Percentiles rank a stretch among this genome's conserved stretches.
These are phyloP conservation scores for Paramyrothecium roridum DNA, from an alignment of 2,329 filamentous ascomycete species.

Conservation along the genomic window DNA sequence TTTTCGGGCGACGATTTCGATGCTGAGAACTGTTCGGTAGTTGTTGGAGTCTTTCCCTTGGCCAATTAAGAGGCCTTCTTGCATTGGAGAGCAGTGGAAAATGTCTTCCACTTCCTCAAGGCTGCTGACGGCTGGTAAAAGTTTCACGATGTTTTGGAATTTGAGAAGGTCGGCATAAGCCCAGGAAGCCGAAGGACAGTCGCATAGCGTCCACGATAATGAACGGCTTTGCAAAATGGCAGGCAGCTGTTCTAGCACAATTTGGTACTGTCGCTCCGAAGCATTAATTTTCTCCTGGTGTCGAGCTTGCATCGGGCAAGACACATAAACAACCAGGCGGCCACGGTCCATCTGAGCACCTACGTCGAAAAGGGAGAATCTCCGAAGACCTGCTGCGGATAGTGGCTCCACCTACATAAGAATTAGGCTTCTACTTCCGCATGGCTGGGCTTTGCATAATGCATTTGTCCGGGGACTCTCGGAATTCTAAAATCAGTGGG, in stretches of 20 bases:
- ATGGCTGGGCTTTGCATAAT: too few species aligned
- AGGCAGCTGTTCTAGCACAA: not conserved
- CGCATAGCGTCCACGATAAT: conserved; percentile 14
- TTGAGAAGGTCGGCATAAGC: not conserved
- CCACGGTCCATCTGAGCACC: not conserved
- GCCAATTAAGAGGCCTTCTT: conserved; percentile 8
- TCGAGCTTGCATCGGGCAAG: not conserved
- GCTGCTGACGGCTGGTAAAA: not conserved
- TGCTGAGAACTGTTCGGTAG: not conserved
- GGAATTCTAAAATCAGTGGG: too few species aligned
- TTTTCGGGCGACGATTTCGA: not conserved
- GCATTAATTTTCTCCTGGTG: not conserved
- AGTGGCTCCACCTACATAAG: too few species aligned
- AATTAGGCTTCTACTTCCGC: too few species aligned
- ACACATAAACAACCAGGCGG: not conserved
- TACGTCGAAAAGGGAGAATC: not conserved
- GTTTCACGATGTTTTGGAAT: not conserved
- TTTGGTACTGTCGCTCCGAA: not conserved
- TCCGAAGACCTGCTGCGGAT: not conserved
- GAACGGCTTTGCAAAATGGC: not conserved
- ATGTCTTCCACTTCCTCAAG: conserved; percentile 1
- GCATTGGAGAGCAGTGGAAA: conserved; percentile 10
- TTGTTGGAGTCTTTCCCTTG: not conserved
- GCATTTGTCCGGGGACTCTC: too few species aligned
- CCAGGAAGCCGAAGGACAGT: conserved; percentile 13